These are phyloP conservation scores for Botrytis medusae DNA, from an alignment of 2,329 filamentous ascomycete species.

Conservation along the genomic window DNA sequence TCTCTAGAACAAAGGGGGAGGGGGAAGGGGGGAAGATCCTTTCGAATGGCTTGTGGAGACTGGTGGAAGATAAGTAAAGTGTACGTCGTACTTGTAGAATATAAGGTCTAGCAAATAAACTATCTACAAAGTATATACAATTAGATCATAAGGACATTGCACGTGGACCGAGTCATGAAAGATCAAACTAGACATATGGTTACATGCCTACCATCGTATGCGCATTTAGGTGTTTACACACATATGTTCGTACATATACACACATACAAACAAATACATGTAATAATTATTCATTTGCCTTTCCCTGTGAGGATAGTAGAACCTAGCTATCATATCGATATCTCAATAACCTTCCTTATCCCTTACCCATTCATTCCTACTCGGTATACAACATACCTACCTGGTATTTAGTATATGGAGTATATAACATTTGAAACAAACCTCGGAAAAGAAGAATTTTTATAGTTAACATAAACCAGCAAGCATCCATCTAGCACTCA, in stretches of 20 bases:
- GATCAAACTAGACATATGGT: neutral
- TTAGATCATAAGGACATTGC: neutral
- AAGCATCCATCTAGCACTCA: neutral
- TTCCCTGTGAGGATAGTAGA: neutral
- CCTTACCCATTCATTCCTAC: neutral
- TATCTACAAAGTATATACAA: neutral
- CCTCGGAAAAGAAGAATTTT: neutral
- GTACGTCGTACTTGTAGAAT: neutral
- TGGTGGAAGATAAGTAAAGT: constrained; percentile 7
- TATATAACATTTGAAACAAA: constrained; percentile 6
- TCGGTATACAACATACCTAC: neutral
- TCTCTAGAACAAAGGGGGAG: constrained; percentile 1
- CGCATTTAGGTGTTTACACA: too few relatives aligned
- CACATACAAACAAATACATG: neutral
- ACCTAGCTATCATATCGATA: neutral
- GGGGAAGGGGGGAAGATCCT: neutral
- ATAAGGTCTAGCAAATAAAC: neutral
- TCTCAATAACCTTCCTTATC: neutral
- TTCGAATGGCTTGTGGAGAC: constrained; percentile 1
- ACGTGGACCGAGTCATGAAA: constrained; percentile 8
- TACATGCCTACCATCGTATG: too few relatives aligned
- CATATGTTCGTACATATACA: neutral
- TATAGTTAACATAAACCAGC: neutral
- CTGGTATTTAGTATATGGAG: neutral
- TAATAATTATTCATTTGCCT: neutral